phyloP scores from a whole-genome alignment of 257 asterid species.

The Plantago elongata region DNA sequence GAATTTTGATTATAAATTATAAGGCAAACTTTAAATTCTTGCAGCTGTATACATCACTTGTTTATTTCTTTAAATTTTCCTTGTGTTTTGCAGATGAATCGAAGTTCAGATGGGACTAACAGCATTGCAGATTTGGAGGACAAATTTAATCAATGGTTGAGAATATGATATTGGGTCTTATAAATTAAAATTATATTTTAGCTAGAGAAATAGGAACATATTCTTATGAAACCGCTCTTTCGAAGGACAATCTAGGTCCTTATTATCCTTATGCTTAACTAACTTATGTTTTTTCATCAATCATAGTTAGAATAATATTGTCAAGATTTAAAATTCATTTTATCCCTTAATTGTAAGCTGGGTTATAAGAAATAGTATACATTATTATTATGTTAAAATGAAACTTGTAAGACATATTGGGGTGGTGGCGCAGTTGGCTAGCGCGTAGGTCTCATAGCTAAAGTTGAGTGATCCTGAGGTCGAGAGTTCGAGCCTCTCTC shows the following conservation, averaged over 20 bases:
- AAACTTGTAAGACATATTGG: too few relatives aligned
- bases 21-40: not conserved
- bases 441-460: conserved; percentile 99
- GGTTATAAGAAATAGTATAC: too few relatives aligned
- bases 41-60: not conserved
- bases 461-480: conserved; percentile 84
- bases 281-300: too few relatives aligned
- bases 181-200: too few relatives aligned
- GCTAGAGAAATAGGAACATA: too few relatives aligned
- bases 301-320: too few relatives aligned
- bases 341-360: too few relatives aligned
- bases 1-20: not conserved
- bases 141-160: conserved; percentile 26
- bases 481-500: conserved; percentile 98
- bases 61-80: not conserved
- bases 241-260: too few relatives aligned
- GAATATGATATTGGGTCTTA: conserved; percentile 1
- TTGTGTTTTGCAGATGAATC: conserved; percentile 15
- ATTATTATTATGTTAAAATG: too few relatives aligned
- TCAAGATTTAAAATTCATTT: too few relatives aligned
- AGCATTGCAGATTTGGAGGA: conserved; percentile 21
- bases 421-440: conserved; percentile 99
- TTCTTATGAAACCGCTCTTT: too few relatives aligned
- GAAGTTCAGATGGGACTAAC: conserved; percentile 13
- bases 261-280: too few relatives aligned